phyloP scores from a whole-genome alignment of 805 yeast genomes.

The Ogataea wickerhamii region DNA sequence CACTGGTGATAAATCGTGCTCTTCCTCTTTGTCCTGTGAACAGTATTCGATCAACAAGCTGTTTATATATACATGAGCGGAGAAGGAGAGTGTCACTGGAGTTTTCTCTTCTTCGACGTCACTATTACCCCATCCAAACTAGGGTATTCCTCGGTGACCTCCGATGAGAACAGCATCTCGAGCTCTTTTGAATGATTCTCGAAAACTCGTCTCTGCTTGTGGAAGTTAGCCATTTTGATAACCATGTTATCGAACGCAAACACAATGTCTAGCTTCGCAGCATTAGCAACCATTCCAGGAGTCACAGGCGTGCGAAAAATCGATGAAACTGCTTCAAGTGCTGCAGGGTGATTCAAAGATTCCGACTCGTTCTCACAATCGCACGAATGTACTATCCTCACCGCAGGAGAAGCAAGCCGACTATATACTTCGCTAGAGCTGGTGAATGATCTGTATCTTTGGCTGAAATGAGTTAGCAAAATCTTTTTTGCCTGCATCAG shows the following conservation, averaged over 20 bases:
- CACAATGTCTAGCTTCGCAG: slow-evolving; percentile 28
- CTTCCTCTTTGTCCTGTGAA: too few relatives aligned
- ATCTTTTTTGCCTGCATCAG: slow-evolving; percentile 69
- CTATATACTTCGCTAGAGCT: slow-evolving; percentile 25
- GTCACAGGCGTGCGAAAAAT: slow-evolving; percentile 20
- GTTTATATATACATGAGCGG: too few relatives aligned
- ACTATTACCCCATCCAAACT: neutral
- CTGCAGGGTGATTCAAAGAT: slow-evolving; percentile 8
- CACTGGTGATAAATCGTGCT: too few relatives aligned
- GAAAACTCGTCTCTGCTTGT: slow-evolving; percentile 28
- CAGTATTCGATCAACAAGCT: too few relatives aligned
- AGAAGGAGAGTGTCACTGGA: too few relatives aligned
- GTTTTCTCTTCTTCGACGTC: neutral
- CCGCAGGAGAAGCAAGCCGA: slow-evolving; percentile 18
- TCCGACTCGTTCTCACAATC: neutral
- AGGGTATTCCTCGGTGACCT: slow-evolving; percentile 20
- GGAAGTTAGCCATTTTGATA: slow-evolving; percentile 42
- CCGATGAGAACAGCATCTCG: slow-evolving; percentile 25
- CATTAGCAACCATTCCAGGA: slow-evolving; percentile 23
- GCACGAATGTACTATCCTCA: neutral
- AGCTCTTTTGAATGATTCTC: slow-evolving; percentile 23
- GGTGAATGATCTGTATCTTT: slow-evolving; percentile 66
- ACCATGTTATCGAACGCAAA: slow-evolving; percentile 70
- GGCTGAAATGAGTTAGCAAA: slow-evolving; percentile 88
- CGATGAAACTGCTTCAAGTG: slow-evolving; percentile 20